Conservation (phyloP, 805 yeast genomes). For the Priceomyces melissophilus region DNA sequence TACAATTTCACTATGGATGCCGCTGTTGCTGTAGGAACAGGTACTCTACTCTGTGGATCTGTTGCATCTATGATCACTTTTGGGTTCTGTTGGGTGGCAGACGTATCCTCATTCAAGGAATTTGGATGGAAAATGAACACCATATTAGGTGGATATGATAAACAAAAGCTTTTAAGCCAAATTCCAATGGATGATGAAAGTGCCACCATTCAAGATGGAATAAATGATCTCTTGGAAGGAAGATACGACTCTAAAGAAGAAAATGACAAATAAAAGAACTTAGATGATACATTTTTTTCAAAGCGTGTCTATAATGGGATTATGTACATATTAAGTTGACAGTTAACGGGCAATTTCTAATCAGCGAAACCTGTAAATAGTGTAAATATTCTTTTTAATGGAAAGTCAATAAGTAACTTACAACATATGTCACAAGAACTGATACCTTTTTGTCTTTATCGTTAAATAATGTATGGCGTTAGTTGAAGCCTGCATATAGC, state of each 20-base stretch:
- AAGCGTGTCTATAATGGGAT: neutral
- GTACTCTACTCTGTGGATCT: conserved; percentile 70
- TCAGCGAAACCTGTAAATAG: too few species aligned
- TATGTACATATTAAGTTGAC: too few species aligned
- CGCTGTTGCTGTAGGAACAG: conserved; percentile 76
- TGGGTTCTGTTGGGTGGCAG: conserved; percentile 78
- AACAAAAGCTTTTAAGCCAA: conserved; percentile 42
- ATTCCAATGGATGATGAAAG: conserved; percentile 56
- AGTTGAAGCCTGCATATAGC: too few species aligned
- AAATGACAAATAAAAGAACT: neutral
- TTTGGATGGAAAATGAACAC: conserved; percentile 67
- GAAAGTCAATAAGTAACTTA: too few species aligned
- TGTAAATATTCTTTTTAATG: too few species aligned
- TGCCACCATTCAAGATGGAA: conserved; percentile 50
- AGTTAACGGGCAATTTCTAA: too few species aligned
- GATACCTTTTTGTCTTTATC: too few species aligned
- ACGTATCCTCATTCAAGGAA: conserved; percentile 65
- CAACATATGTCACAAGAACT: too few species aligned
- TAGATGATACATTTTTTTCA: neutral
- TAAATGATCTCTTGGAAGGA: conserved; percentile 49
- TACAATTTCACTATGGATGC: conserved; percentile 81
- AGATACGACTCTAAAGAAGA: conserved; percentile 30
- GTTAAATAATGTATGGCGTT: too few species aligned
- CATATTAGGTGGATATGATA: conserved; percentile 65
- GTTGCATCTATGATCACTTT: conserved; percentile 68